These are phyloP conservation scores for Penicillium alfredii DNA, from an alignment of 495 filamentous ascomycete genomes.

Conservation along the genomic window DNA sequence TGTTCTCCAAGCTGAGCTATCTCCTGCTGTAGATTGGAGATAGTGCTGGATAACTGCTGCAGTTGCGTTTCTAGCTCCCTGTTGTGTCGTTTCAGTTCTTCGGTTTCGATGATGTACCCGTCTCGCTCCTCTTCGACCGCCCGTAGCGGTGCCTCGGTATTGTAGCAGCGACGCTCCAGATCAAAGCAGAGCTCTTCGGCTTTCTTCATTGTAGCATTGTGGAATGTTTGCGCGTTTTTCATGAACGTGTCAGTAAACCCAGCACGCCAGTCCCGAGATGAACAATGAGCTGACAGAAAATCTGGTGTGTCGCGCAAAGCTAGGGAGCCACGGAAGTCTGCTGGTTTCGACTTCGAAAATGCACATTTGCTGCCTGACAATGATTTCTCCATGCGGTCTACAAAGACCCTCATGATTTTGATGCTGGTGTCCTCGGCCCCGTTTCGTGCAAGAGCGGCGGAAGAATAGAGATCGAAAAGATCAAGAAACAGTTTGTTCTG, in stretches of 20 bases:
- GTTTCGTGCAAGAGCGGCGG: slow-evolving; percentile 12
- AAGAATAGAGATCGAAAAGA: slow-evolving; percentile 24
- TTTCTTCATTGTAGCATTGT: slow-evolving; percentile 39
- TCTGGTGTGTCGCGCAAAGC: slow-evolving; percentile 8
- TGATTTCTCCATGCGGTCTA: slow-evolving; percentile 11
- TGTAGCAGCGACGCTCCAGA: slow-evolving; percentile 48
- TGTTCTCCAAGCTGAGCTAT: slow-evolving; percentile 26
- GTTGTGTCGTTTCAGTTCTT: slow-evolving; percentile 24
- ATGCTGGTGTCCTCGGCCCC: slow-evolving; percentile 5
- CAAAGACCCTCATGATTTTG: slow-evolving; percentile 12
- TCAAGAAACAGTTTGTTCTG: slow-evolving; percentile 30
- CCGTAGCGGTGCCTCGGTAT: slow-evolving; percentile 44
- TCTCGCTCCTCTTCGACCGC: slow-evolving; percentile 40
- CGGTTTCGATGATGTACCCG: slow-evolving; percentile 21
- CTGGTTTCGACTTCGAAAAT: slow-evolving; percentile 13
- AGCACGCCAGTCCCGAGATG: slow-evolving; percentile 41
- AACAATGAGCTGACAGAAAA: background rate
- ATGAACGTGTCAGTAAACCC: slow-evolving; percentile 32
- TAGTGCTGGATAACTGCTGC: slow-evolving; percentile 15
- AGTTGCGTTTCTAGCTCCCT: slow-evolving; percentile 22
- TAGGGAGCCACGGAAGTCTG: slow-evolving; percentile 8
- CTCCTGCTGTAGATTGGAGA: slow-evolving; percentile 24
- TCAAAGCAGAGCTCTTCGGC: slow-evolving; percentile 49
- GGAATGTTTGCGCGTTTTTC: slow-evolving; percentile 28
- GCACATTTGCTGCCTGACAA: slow-evolving; percentile 10